Conservation (phyloP, 495 filamentous ascomycete genomes). For the Tuber melanosporum region DNA sequence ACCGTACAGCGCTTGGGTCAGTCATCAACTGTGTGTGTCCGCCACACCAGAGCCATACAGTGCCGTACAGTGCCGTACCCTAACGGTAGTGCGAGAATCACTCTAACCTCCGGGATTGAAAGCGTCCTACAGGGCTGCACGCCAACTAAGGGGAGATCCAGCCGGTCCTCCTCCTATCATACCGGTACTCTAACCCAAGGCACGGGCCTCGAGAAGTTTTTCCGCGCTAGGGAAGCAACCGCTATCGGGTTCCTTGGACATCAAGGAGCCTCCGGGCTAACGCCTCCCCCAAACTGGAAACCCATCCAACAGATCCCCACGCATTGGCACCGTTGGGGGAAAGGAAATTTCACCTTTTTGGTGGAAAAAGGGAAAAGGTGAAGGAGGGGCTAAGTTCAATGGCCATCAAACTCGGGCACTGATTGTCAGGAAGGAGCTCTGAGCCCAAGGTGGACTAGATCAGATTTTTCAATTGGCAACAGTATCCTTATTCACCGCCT, state of each 20-base stretch:
- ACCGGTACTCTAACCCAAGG: background rate
- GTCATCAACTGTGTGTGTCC: background rate
- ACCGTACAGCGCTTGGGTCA: background rate
- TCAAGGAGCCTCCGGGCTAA: background rate
- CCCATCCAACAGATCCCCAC: background rate
- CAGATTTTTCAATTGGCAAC: background rate
- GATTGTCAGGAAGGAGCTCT: constrained; percentile 2
- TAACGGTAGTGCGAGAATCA: background rate
- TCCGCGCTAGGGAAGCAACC: background rate
- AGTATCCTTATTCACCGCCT: background rate
- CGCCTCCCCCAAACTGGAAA: background rate
- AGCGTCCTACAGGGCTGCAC: background rate
- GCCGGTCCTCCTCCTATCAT: no score
- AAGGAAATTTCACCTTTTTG: background rate
- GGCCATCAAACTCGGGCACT: background rate
- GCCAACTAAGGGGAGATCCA: background rate
- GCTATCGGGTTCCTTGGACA: background rate
- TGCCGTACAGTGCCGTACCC: background rate
- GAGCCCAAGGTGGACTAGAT: constrained; percentile 6
- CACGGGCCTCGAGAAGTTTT: background rate
- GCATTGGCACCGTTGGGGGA: background rate
- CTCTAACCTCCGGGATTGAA: background rate
- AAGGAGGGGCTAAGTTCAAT: constrained; percentile 2
- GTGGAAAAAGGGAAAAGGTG: background rate
- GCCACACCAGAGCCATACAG: background rate